Percentiles rank a stretch among this genome's conserved stretches.
Evolutionary conservation across 2,329 filamentous ascomycete species (phyloP).

Genomic region (Geosmithia putterillii): DNA sequence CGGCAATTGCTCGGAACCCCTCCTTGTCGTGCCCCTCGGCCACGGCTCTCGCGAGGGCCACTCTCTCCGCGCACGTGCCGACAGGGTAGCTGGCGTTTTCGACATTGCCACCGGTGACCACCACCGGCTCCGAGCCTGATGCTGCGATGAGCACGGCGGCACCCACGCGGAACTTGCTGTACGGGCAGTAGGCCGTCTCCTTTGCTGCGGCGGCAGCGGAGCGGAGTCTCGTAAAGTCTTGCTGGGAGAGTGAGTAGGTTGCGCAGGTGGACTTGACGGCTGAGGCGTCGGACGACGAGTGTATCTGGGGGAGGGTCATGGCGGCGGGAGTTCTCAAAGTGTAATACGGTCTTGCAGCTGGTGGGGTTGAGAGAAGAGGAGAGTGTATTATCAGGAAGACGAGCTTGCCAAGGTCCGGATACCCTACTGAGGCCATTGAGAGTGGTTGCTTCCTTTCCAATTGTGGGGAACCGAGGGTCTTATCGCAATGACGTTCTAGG

Average conservation of each 20-base stretch:
- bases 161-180: conserved; percentile 86
- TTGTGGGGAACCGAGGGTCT: too few relatives aligned
- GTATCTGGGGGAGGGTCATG: conserved; percentile 5
- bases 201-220: conserved; percentile 59
- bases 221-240: conserved; percentile 54
- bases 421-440: too few relatives aligned
- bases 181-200: conserved; percentile 75
- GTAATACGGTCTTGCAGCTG: too few relatives aligned
- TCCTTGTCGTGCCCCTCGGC: conserved; percentile 34
- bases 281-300: conserved; percentile 13
- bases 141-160: conserved; percentile 51
- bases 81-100: conserved; percentile 92
- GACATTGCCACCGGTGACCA: conserved; percentile 61
- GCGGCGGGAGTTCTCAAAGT: too few relatives aligned
- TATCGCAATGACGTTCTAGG: too few relatives aligned
- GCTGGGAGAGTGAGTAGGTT: conserved; percentile 36
- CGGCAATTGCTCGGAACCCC: conserved; percentile 66
- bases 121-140: not conserved
- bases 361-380: too few relatives aligned
- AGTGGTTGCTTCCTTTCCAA: too few relatives aligned
- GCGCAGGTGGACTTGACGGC: conserved; percentile 13
- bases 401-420: too few relatives aligned
- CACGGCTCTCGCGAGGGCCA: conserved; percentile 75
- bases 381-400: too few relatives aligned
- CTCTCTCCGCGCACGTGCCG: conserved; percentile 88